phyloP scores from a whole-genome alignment of 1,284 basidiomycete genomes.

The Tilletia indica region DNA sequence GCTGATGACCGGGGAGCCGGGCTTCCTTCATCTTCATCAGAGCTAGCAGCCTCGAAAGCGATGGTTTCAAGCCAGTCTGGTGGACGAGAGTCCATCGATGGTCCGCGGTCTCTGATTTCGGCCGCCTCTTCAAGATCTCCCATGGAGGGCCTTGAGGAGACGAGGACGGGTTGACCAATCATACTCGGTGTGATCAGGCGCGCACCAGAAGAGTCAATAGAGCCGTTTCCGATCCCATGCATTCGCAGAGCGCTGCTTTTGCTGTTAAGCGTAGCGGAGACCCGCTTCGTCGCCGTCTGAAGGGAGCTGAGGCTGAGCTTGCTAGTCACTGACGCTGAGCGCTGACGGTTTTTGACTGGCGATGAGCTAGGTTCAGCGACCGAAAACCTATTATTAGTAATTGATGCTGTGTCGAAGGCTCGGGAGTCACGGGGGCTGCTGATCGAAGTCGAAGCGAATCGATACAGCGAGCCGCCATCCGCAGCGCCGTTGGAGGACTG shows the following conservation, averaged over 20 bases:
- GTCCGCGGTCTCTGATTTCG: not conserved
- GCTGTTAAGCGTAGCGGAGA: not conserved
- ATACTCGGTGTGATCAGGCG: not conserved
- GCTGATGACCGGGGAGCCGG: not conserved
- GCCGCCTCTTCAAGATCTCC: not conserved
- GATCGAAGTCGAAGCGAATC: too few species aligned
- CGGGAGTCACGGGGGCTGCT: not conserved
- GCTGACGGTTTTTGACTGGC: not conserved
- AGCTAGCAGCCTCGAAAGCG: slow-evolving; percentile 3
- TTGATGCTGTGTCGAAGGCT: not conserved
- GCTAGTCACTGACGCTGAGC: not conserved
- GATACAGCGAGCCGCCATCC: not conserved
- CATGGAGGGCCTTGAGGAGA: not conserved
- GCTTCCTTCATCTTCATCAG: slow-evolving; percentile 5
- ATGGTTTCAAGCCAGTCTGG: slow-evolving; percentile 2
- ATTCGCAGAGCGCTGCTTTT: not conserved
- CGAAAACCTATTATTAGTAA: not conserved
- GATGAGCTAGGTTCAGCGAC: not conserved
- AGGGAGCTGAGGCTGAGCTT: not conserved
- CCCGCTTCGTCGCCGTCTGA: not conserved
- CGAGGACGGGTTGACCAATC: not conserved
- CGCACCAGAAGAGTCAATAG: not conserved
- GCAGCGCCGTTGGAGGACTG: not conserved
- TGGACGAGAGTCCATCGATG: not conserved
- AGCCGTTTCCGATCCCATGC: not conserved